Base-by-base conservation (phyloP, 495 filamentous ascomycete genomes). In the Chaetomium fimeti region DNA sequence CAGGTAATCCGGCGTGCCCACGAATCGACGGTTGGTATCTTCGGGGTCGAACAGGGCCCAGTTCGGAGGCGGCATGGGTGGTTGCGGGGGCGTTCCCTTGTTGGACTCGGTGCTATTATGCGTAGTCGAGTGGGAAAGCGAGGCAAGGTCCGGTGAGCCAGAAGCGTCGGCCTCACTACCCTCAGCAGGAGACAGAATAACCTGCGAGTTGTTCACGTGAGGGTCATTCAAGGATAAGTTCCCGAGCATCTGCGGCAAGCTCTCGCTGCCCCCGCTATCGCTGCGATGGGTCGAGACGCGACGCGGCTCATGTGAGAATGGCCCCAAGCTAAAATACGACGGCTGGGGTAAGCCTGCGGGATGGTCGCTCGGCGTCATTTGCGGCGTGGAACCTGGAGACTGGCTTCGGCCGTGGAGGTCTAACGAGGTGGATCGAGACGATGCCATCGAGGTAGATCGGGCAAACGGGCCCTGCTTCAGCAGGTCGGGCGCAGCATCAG, bases 41-140 rank as follows among this genome's bases (percentile, higher is more conserved):
- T 95, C 89, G 0, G 94, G 94, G 71, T 98, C 93, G 71, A 97
- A 98, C 13, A 98, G 83, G 22, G 94, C 91, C 91, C 97, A 94
- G 40, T 92, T 88, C 47, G 93, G 94, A 22, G 94, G 94, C 68
- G 91, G 86, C 92, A 98, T 97, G 54, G 79, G 82, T 24, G 88
- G 82, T 63, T 87, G 87, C 13, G 92, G 88, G 25, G 92, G 91
- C 0, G 80, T 83, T 28, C 71, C 79, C 60, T 77, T 78, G 61
- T 65, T 65, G 3, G 70, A 67, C 36, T 81, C 75, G 9, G 71
- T 68, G 38, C 78, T 79, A 65, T 70, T 84, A 0, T 83, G 74
- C 60, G 85, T 86, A 72, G 79, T 90, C 24, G 80, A 77, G 3
- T 83, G 84, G 5, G 88, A 87, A 25, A 94, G 79, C 1, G 83